A percentile compares a stretch with the other conserved stretches of the same genome.
These are phyloP conservation scores for Pulveroboletus sp. DNA, from an alignment of 768 basidiomycete genomes.

Conservation along the genomic window DNA sequence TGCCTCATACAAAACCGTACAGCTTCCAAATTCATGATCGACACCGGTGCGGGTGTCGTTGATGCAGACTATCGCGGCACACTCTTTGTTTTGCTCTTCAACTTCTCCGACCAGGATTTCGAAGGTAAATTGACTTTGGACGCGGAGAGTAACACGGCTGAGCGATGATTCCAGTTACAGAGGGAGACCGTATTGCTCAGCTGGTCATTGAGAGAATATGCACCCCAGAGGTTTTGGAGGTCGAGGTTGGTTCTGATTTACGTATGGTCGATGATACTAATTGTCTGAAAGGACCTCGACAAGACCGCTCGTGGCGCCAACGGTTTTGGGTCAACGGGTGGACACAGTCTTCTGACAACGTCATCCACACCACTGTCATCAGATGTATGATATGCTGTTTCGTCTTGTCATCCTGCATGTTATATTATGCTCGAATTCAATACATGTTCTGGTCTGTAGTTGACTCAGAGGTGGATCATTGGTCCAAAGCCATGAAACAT, in stretches of 20 bases:
- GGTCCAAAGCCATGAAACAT: neutral
- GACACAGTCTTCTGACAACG: conserved; percentile 51
- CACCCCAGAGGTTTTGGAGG: conserved; percentile 83
- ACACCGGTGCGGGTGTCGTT: conserved; percentile 96
- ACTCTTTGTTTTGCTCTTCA: conserved; percentile 91
- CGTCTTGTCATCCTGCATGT: neutral
- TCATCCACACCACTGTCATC: neutral
- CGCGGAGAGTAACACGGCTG: neutral
- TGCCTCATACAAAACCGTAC: conserved; percentile 1
- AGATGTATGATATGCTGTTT: conserved; percentile 4
- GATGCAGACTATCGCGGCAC: conserved; percentile 95
- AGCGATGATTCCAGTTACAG: conserved; percentile 56
- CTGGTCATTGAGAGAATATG: conserved; percentile 89
- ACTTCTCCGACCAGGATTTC: conserved; percentile 87
- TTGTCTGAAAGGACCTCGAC: conserved; percentile 63
- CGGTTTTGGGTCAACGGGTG: conserved; percentile 96
- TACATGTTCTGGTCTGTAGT: neutral
- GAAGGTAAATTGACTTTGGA: conserved; percentile 47
- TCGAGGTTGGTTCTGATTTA: conserved; percentile 51
- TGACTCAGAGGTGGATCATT: neutral
- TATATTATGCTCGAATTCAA: neutral
- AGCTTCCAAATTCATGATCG: conserved; percentile 98
- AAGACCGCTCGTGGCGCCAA: conserved; percentile 79
- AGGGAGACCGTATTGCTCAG: conserved; percentile 96
- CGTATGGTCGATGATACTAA: conserved; percentile 1